Evolutionary conservation across 768 basidiomycete species (phyloP), one percentile per base, ranked within the genome.

Genomic region (Russula emetica): DNA sequence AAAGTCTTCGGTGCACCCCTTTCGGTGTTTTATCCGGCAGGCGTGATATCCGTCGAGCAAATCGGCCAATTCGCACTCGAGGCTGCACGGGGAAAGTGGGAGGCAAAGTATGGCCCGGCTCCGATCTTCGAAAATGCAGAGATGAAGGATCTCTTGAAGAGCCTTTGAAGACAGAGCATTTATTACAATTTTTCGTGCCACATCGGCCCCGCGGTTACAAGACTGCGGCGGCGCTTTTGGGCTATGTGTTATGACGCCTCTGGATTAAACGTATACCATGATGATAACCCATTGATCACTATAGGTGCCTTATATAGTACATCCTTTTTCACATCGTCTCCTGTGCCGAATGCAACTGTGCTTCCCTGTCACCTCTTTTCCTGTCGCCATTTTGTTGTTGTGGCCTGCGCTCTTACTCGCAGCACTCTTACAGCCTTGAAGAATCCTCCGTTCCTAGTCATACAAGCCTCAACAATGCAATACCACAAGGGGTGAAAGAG

Each of bases 61-160:
- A 56, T 69, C 0, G 68, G 58, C 14, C 38, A 30, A 51, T 65
- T 66, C 22, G 55, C 68, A 34, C 45, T 66, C 4, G 60, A 62
- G 52, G 63, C 55, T 20, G 68, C 60, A 45, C 61, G 50, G 28
- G 68, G 68, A 5, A 44, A 18, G n/a, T 69, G 67, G 58, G 60
- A 60, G 22, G 58, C 18, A 16, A 57, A 38, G 26, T 54, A 61
- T 22, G 56, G 55, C 1, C 26, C 40, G 45, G n/a, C 22, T 13
- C 20, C 0, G 16, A 50, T 69, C 40, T 69, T 62, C 10, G 55
- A 58, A 40, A 69, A 68, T 36, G 14, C 32, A n/a, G 64, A 66
- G 26, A 67, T 67, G 65, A 66, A 62, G 56, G 47, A 55, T 7
- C 51, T 51, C 22, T 9, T 62, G 44, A 47, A 58, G 58, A 30